Evolutionary conservation across 2,329 filamentous ascomycete species (phyloP), one percentile per base, ranked within the genome.

Genomic region (Xylaria sp.): DNA sequence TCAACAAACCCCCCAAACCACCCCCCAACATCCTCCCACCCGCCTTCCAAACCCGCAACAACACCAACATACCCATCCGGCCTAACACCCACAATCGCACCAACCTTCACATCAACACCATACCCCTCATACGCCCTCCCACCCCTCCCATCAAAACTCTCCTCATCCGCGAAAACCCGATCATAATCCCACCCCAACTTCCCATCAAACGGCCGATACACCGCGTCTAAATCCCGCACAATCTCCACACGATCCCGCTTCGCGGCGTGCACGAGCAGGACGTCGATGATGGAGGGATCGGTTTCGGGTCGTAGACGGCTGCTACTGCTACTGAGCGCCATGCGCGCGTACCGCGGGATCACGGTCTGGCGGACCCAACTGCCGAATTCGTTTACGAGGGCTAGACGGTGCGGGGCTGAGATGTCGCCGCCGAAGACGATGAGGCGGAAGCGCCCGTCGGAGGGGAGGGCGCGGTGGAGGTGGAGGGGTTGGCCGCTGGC

Each of bases 11-110:
- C 18, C 18, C 59, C 42, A 18, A 70, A 69, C 63, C 63, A 70
- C 52, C 57, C 66, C 51, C 52, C 63, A 13, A 68, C 61, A 52
- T 65, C 65, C 8, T 51, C 42, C 65, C 66, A 66, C 1, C 64
- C 63, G 13, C 62, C 57, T 35, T 70, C 75, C 18, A 81, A 66
- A 55, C 69, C 62, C 3, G 67, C 63, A 2, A 75, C 62, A 48
- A 71, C 74, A 0, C 74, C 79, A 37, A 90, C 80, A 71, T 90
- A 86, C 68, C 88, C 85, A 74, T 91, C 88, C 2, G 88, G 88
- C 53, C 88, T 72, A 1, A 86, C 75, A 1, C 86, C 74, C 0
- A 88, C 80, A 3, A 85, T 73, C 62, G 82, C 84, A 0, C 87
- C 87, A 56, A 53, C 39, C 7, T 80, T 74, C 16, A 65, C 69